phyloP scores from a whole-genome alignment of 176 grass and related monocot species.

The Carex parvula region DNA sequence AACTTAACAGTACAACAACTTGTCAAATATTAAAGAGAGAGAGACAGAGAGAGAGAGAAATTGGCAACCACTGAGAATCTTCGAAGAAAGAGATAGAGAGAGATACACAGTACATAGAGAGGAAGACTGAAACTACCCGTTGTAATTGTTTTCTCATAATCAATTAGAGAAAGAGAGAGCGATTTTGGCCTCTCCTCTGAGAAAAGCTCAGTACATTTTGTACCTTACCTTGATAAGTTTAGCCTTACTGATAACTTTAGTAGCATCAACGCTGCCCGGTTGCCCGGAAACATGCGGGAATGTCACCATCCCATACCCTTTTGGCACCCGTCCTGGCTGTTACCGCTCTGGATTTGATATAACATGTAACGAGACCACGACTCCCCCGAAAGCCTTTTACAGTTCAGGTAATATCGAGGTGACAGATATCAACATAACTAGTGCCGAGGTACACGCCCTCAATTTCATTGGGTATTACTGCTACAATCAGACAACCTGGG shows the following conservation, averaged over 20 bases:
- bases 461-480: constrained; percentile 6
- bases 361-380: constrained; percentile 21
- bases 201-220: background rate
- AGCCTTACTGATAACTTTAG: background rate
- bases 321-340: constrained; percentile 31
- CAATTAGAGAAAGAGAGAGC: background rate
- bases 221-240: background rate
- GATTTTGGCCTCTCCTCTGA: background rate
- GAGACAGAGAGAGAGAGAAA: background rate
- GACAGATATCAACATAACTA: background rate
- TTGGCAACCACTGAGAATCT: too few relatives aligned
- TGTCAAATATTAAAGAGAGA: background rate
- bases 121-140: too few relatives aligned
- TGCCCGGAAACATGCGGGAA: constrained; percentile 35
- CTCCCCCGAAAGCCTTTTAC: background rate
- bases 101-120: background rate
- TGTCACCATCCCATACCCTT: constrained; percentile 27
- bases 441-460: background rate
- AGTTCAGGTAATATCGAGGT: constrained; percentile 1
- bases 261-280: background rate
- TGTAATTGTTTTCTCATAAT: background rate
- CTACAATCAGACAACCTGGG: background rate
- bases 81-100: background rate
- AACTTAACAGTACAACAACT: too few relatives aligned
- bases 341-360: constrained; percentile 31